Evolutionary conservation across 768 basidiomycete genomes (phyloP).

Genomic region (Tulasnella sp.): DNA sequence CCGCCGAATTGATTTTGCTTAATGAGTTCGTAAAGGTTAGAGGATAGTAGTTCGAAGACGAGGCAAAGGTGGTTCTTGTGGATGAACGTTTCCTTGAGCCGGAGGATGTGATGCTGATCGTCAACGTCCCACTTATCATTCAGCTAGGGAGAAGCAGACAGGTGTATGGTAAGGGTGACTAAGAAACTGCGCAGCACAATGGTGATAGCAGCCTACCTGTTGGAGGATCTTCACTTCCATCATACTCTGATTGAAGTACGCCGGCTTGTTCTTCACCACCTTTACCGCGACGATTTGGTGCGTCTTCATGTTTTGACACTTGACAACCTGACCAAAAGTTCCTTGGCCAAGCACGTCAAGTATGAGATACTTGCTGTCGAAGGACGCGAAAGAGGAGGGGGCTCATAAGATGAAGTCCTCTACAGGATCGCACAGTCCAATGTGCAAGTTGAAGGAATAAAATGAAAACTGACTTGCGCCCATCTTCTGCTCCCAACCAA

Average conservation of each 20-base stretch:
- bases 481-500: conserved; percentile 87
- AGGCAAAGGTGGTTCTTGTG: conserved; percentile 94
- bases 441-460: conserved; percentile 2
- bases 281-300: conserved; percentile 98
- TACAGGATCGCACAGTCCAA: background rate
- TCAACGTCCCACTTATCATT: conserved; percentile 89
- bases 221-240: conserved; percentile 99
- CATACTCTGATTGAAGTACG: conserved; percentile 99
- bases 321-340: conserved; percentile 98
- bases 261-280: conserved; percentile 99
- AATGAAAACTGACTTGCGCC: conserved; percentile 65
- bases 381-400: background rate
- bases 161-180: background rate
- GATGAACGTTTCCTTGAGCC: conserved; percentile 91
- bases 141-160: conserved; percentile 40
- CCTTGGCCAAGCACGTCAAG: conserved; percentile 97
- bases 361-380: conserved; percentile 68
- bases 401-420: background rate
- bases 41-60: conserved; percentile 93
- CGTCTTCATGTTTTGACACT: conserved; percentile 99
- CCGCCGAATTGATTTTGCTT: conserved; percentile 99
- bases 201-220: too few relatives aligned
- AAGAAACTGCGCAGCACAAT: too few relatives aligned
- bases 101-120: conserved; percentile 94
- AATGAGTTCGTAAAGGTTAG: conserved; percentile 97